Evolutionary conservation across 2,329 filamentous ascomycete genomes (phyloP), one percentile per base, ranked within the genome.

Genomic region (Basipetospora sp.): DNA sequence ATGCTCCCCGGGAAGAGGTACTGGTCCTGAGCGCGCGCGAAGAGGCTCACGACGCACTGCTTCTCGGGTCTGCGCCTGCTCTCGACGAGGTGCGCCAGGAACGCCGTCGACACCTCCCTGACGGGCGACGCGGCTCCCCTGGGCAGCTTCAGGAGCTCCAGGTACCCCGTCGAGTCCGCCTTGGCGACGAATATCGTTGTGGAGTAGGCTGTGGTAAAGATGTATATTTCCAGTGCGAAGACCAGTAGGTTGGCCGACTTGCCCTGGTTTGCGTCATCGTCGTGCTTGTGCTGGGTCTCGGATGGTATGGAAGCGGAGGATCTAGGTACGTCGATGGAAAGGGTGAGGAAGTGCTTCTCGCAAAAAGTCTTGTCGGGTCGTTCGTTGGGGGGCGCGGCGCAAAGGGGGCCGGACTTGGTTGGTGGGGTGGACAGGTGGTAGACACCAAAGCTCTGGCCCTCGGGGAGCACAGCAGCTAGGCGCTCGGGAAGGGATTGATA

Each of bases 141-240:
- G 13, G 77, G 71, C 0, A 82, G 62, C 14, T 71, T 61, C 26
- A 87, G 62, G 2, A 80, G 64, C 46, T 77, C 65, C 8, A 94
- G 62, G 53, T 85, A 92, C 17, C 92, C 90, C 0, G 88, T 94
- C 8, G 90, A 94, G 60, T 98, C 90, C 34, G 90, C 90, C 58
- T 98, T 98, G 44, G 87, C 88, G 17, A 98, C 80, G 54, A 98
- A 98, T 38, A 96, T 70, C 4, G 83, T 94, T 2, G 81, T 93
- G 17, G 85, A 71, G 48, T 73, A 71, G 32, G 73, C 71, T 0
- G 87, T 94, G 1, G 77, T 81, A 58, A 92, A 98, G 42, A 98
- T 71, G 48, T 90, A 69, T 36, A 94, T 67, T 54, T 98, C 90
- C 44, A 98, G 69, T 13, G 81, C 88, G 41, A 93, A 77, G 8